phyloP scores from a whole-genome alignment of 148 eudicot genomes.

The Drosera capensis region DNA sequence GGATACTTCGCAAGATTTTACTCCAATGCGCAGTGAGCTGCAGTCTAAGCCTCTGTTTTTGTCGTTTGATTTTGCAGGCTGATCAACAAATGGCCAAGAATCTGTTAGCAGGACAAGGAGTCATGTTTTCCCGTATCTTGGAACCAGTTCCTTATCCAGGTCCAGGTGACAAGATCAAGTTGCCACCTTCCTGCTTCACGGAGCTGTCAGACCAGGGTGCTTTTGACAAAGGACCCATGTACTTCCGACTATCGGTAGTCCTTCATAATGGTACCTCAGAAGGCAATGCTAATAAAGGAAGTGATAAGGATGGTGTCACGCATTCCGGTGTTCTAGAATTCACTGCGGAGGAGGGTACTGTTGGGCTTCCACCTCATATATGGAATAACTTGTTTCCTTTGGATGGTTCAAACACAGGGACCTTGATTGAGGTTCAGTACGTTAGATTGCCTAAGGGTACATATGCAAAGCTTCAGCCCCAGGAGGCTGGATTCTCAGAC shows the following conservation, averaged over 20 bases:
- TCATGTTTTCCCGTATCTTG: slow-evolving; percentile 38
- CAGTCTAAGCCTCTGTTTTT: no score
- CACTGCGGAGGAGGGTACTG: slow-evolving; percentile 74
- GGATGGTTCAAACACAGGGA: slow-evolving; percentile 16
- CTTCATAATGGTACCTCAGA: slow-evolving; percentile 26
- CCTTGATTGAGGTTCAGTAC: slow-evolving; percentile 59
- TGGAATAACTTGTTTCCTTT: slow-evolving; percentile 58
- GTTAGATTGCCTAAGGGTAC: slow-evolving; percentile 73
- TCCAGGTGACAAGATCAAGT: slow-evolving; percentile 71
- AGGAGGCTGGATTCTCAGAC: slow-evolving; percentile 54
- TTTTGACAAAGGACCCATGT: slow-evolving; percentile 85
- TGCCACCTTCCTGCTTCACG: slow-evolving; percentile 71
- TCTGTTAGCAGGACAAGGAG: slow-evolving; percentile 53
- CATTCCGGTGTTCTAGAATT: slow-evolving; percentile 89
- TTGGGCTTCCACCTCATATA: slow-evolving; percentile 64
- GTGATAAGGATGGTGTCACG: slow-evolving; percentile 31
- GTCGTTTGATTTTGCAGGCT: slow-evolving; percentile 48
- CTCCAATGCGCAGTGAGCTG: not conserved
- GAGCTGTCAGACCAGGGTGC: slow-evolving; percentile 74
- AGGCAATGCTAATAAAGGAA: slow-evolving; percentile 4
- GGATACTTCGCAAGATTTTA: no score
- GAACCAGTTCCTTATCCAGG: slow-evolving; percentile 60
- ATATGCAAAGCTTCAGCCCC: slow-evolving; percentile 76
- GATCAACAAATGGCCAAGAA: slow-evolving; percentile 64
- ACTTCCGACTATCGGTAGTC: slow-evolving; percentile 50